These are phyloP conservation scores for Ailanthus altissimus DNA, from an alignment of 345 rosid species.

Conservation along the genomic window DNA sequence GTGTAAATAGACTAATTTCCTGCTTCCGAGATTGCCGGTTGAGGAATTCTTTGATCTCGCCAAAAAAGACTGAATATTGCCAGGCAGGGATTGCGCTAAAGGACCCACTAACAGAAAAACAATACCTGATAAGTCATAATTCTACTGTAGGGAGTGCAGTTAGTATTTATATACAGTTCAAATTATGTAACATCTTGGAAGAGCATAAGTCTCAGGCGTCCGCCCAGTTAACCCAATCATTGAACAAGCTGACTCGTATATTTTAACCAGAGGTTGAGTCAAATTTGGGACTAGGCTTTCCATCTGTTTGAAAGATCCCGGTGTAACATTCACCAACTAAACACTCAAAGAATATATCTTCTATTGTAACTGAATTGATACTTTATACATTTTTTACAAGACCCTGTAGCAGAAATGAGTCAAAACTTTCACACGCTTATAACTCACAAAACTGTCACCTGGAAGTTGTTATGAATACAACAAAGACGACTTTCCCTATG, in stretches of 20 bases:
- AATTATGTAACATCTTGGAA: too few species aligned
- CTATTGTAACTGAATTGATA: background rate
- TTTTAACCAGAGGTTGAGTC: too few species aligned
- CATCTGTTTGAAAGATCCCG: background rate
- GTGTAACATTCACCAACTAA: background rate
- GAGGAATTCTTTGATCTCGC: too few species aligned
- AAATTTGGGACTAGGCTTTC: background rate
- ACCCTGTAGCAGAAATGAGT: background rate
- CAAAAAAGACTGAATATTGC: too few species aligned
- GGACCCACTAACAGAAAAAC: too few species aligned
- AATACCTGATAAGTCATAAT: too few species aligned
- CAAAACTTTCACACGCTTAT: constrained; percentile 2
- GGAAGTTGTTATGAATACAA: constrained; percentile 8
- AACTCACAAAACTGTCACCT: constrained; percentile 6
- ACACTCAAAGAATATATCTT: background rate
- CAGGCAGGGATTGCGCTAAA: too few species aligned
- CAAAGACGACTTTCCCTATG: constrained; percentile 12
- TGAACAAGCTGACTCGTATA: background rate
- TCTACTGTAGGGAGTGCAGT: too few species aligned
- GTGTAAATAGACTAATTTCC: too few species aligned
- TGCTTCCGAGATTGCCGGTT: too few species aligned
- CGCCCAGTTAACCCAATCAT: background rate
- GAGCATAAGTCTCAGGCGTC: too few species aligned
- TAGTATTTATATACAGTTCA: too few species aligned
- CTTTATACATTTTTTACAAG: constrained; percentile 7